These are phyloP conservation scores for Leucogyrophana mollusca DNA, from an alignment of 768 basidiomycete genomes.

Conservation along the genomic window DNA sequence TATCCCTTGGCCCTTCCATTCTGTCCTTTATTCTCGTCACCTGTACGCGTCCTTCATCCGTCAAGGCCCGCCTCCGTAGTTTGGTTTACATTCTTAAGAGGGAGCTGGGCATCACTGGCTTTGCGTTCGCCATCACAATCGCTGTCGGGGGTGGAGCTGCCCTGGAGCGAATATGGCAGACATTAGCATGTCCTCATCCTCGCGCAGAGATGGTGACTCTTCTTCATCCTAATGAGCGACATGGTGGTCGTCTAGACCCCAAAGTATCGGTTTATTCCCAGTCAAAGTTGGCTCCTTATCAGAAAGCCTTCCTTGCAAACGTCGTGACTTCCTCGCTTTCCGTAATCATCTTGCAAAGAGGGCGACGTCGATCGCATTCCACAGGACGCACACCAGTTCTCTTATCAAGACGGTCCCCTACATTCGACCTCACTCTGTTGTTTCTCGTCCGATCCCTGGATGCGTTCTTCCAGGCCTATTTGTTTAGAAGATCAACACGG, in stretches of 20 bases:
- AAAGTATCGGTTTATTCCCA: neutral
- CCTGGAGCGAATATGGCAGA: constrained; percentile 46
- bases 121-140: constrained; percentile 66
- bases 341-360: constrained; percentile 55
- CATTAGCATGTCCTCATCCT: constrained; percentile 12
- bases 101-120: constrained; percentile 61
- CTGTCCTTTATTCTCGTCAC: constrained; percentile 49
- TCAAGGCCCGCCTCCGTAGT: constrained; percentile 14
- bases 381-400: constrained; percentile 26
- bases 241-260: neutral
- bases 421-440: constrained; percentile 67
- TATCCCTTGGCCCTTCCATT: constrained; percentile 66
- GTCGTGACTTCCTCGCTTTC: constrained; percentile 55
- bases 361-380: constrained; percentile 34
- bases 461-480: constrained; percentile 49
- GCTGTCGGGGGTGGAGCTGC: constrained; percentile 63
- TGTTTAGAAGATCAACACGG: constrained; percentile 30
- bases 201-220: neutral
- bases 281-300: constrained; percentile 25
- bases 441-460: constrained; percentile 71
- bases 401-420: constrained; percentile 42
- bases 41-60: constrained; percentile 17
- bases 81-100: constrained; percentile 42
- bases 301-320: constrained; percentile 61
- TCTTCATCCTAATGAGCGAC: neutral